Percentiles rank a stretch among this genome's conserved stretches.
Conservation (phyloP, 129 eudicot species). For the Chrysanthemum makinoi region DNA sequence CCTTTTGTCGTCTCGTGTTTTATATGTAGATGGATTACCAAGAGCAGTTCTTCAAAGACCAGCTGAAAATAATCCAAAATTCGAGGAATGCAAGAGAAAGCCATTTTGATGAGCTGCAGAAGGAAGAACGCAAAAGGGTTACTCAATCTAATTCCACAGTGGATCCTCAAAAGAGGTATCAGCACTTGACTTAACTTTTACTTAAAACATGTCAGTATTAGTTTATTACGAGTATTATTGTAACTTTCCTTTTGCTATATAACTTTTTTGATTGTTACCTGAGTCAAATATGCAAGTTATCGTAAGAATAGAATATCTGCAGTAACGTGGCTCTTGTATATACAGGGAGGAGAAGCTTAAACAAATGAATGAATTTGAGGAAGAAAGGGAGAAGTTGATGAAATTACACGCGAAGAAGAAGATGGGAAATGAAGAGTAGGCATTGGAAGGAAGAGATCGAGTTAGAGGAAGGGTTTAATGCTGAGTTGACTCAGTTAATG, state of each 20-base stretch:
- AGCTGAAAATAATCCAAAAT: conserved; percentile 36
- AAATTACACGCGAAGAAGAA: conserved; percentile 37
- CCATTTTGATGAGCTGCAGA: conserved; percentile 23
- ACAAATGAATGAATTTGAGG: conserved; percentile 32
- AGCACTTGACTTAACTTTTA: background rate
- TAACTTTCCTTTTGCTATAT: too few relatives aligned
- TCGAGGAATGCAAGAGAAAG: conserved; percentile 24
- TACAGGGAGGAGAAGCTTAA: conserved; percentile 22
- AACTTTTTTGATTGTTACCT: background rate
- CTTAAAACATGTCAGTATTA: background rate
- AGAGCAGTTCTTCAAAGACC: conserved; percentile 71
- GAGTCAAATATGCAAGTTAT: background rate
- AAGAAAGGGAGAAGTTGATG: conserved; percentile 28
- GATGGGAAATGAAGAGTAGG: conserved; percentile 48
- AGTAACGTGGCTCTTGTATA: conserved; percentile 1
- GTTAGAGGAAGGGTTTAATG: conserved; percentile 57
- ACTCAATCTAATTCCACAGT: background rate
- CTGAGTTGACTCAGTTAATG: conserved; percentile 45
- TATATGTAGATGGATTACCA: conserved; percentile 69
- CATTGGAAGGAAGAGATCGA: conserved; percentile 49
- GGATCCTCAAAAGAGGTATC: conserved; percentile 18
- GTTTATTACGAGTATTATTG: too few relatives aligned
- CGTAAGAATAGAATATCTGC: background rate
- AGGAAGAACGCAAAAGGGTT: background rate
- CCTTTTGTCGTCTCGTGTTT: background rate